Percentiles rank a stretch among this genome's conserved stretches.
Evolutionary conservation across 2,329 filamentous ascomycete species (phyloP).

Genomic region (Lachnellula willkommii): DNA sequence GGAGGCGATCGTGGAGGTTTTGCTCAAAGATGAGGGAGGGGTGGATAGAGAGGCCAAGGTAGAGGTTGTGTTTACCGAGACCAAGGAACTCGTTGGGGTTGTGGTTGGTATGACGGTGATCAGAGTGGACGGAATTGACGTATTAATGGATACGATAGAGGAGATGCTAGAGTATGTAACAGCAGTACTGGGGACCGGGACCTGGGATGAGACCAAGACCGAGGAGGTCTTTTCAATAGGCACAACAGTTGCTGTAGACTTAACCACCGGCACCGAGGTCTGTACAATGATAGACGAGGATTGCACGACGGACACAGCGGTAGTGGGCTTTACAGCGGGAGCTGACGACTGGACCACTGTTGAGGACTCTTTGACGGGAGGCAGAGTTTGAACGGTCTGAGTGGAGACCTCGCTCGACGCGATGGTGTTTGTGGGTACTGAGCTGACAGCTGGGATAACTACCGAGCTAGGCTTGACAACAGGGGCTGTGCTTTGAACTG

Average conservation of each 20-base stretch:
- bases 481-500: no score
- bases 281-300: not conserved
- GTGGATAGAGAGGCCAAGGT: no score
- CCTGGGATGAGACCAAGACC: not conserved
- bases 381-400: no score
- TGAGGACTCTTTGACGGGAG: not conserved
- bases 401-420: no score
- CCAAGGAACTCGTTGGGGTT: not conserved
- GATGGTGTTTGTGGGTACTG: no score
- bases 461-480: no score
- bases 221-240: not conserved
- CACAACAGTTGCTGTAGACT: not conserved
- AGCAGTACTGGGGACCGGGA: no score
- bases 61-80: no score
- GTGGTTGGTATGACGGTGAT: not conserved
- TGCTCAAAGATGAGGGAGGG: no score
- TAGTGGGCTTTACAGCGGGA: not conserved
- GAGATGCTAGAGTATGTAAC: no score
- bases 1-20: no score
- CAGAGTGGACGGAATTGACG: not conserved
- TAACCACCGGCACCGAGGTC: not conserved
- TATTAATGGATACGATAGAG: not conserved
- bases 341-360: not conserved
- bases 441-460: no score
- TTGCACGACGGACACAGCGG: not conserved